Evolutionary conservation across 129 eudicot species (phyloP).

Genomic region (Chrysanthemum seticuspe): DNA sequence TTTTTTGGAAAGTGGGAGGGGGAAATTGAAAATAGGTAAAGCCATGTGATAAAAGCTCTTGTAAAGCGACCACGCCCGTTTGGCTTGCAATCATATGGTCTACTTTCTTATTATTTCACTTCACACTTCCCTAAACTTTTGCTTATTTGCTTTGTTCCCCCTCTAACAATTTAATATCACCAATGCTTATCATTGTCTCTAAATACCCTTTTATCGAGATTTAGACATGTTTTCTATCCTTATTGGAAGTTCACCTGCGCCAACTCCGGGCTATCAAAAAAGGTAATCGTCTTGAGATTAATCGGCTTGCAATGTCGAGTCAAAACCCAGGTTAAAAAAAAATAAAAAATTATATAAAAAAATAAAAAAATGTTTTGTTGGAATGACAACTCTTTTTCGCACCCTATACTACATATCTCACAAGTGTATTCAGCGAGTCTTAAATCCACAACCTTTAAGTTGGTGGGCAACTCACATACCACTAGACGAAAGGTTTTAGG

Average conservation of each 20-base stretch:
- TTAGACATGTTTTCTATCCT: slow-evolving; percentile 10
- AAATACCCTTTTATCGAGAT: slow-evolving; percentile 13
- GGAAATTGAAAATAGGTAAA: slow-evolving; percentile 36
- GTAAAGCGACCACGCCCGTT: slow-evolving; percentile 94
- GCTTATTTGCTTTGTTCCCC: slow-evolving; percentile 32
- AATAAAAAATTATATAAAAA: background rate
- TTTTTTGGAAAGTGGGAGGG: slow-evolving; percentile 33
- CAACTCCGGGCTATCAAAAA: too few relatives aligned
- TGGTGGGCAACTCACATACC: too few relatives aligned
- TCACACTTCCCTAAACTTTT: slow-evolving; percentile 40
- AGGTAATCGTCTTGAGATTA: too few relatives aligned
- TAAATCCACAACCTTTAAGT: too few relatives aligned
- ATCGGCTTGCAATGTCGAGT: too few relatives aligned
- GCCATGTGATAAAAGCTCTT: slow-evolving; percentile 75
- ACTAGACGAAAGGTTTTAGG: too few relatives aligned
- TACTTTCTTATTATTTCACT: slow-evolving; percentile 56
- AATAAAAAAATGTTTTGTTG: background rate
- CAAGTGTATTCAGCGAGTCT: too few relatives aligned
- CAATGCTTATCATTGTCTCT: slow-evolving; percentile 13
- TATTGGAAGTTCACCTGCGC: slow-evolving; percentile 6
- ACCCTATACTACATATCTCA: too few relatives aligned
- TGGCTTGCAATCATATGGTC: slow-evolving; percentile 79
- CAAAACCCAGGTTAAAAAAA: too few relatives aligned
- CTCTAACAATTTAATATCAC: slow-evolving; percentile 19
- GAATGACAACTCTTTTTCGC: too few relatives aligned